These are phyloP conservation scores for Phytophthora citricola DNA, from an alignment of 352 stramenopile genomes.

Conservation along the genomic window DNA sequence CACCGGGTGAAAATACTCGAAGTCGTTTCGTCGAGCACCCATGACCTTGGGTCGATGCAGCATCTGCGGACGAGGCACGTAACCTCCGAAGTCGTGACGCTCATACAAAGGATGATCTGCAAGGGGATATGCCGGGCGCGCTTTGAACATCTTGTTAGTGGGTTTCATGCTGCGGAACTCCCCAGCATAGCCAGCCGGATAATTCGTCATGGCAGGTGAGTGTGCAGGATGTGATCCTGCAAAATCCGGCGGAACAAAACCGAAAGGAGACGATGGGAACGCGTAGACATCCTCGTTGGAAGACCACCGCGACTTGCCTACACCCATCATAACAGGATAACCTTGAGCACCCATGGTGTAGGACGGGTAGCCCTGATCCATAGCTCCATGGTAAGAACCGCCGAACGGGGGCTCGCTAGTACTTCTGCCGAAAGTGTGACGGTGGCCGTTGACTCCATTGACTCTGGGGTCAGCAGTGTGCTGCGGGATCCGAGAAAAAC, in stretches of 20 bases:
- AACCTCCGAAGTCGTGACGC: constrained; percentile 32
- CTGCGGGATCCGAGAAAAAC: constrained; percentile 22
- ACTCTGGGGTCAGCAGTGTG: constrained; percentile 15
- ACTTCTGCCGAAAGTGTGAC: constrained; percentile 31
- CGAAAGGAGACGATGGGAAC: constrained; percentile 32
- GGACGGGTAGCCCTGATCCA: constrained; percentile 31
- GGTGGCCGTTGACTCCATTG: constrained; percentile 23
- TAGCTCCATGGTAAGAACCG: constrained; percentile 28
- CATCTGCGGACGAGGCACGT: constrained; percentile 31
- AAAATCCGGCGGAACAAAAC: constrained; percentile 36
- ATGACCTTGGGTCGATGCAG: constrained; percentile 43
- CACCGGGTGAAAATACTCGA: constrained; percentile 57
- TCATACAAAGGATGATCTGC: constrained; percentile 37
- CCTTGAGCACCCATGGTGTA: constrained; percentile 27
- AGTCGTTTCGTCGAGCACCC: constrained; percentile 34
- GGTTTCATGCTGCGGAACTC: constrained; percentile 30
- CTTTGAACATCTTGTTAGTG: constrained; percentile 30
- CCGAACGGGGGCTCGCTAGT: constrained; percentile 41
- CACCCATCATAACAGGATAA: constrained; percentile 31
- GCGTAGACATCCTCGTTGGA: constrained; percentile 30
- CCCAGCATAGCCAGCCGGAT: constrained; percentile 24
- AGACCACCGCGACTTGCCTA: constrained; percentile 32
- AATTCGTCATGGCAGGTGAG: constrained; percentile 18
- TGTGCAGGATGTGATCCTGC: constrained; percentile 22
- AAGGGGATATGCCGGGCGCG: constrained; percentile 30